phyloP scores from a whole-genome alignment of 1,139 yeast genomes.

The Blastobotrys arbuscula region DNA sequence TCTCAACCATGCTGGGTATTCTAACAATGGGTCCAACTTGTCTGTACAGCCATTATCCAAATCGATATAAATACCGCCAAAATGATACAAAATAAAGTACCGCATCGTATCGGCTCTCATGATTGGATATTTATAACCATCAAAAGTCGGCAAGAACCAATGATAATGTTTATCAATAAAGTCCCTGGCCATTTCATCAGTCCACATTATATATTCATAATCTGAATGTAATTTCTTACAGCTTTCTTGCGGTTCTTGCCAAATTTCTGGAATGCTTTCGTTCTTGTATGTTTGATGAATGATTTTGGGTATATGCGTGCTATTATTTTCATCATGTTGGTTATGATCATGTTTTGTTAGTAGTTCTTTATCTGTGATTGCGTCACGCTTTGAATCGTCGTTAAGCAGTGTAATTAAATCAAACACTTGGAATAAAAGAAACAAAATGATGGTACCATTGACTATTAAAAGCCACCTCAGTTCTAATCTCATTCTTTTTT shows the following conservation, averaged over 20 bases:
- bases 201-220: constrained; percentile 79
- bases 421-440: constrained; percentile 57
- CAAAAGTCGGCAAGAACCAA: constrained; percentile 81
- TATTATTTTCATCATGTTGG: neutral
- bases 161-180: constrained; percentile 74
- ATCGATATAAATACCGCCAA: constrained; percentile 88
- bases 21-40: constrained; percentile 68
- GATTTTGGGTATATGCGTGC: constrained; percentile 62
- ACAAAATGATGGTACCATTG: constrained; percentile 41
- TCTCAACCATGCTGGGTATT: constrained; percentile 80
- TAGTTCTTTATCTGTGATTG: constrained; percentile 12
- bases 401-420: constrained; percentile 67
- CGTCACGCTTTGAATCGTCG: constrained; percentile 38
- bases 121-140: constrained; percentile 71
- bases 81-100: constrained; percentile 74
- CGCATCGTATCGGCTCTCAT: constrained; percentile 92
- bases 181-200: constrained; percentile 75
- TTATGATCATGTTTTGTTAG: neutral
- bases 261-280: constrained; percentile 65
- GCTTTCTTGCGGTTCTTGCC: constrained; percentile 73
- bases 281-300: constrained; percentile 92
- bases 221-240: constrained; percentile 69
- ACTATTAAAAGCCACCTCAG: constrained; percentile 26
- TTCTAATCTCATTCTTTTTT: constrained; percentile 26
- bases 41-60: constrained; percentile 83